Evolutionary conservation across 2,329 filamentous ascomycete genomes (phyloP), one percentile per base, ranked within the genome.

Genomic region (Monosporascus sp.): DNA sequence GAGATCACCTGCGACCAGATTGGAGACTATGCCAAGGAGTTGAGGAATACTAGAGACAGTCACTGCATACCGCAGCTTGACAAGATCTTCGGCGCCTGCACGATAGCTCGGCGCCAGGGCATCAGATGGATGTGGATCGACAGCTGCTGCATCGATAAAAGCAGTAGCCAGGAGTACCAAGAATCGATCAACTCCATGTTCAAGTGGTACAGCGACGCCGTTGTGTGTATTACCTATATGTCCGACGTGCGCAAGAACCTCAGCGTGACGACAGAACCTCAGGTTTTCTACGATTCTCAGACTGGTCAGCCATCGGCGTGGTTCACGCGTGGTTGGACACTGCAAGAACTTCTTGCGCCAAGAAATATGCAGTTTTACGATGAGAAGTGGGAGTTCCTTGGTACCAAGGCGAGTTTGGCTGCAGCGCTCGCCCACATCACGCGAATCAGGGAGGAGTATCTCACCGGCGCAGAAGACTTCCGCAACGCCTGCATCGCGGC

Each of bases 81-180:
- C 35, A 59, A 48, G 54, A 60, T 45, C 47, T 49, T 14, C 37
- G 49, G 41, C 41, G 60, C 57, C 14, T 54, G 15, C 20, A 37
- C 26, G 31, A 56, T 26, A 7, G 63, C 65, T 7, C 35, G 49
- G 7, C 49, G 56, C 3, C 64, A 65, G 37, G 60, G 60, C n/a
- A 52, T 65, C 14, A 58, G 45, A 11, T 72, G 68, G 51, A 53
- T 67, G 15, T 73, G 71, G 70, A 57, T 71, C 7, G 71, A 72
- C 49, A 71, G 63, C 3, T 70, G 69, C 60, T 70, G 69, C 7
- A 28, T 72, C 51, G 66, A 72, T 52, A 68, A 70, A 51, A 55
- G 51, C 3, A 68, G 63, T 28, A 28, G 26, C 26, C 26, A 28
- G 26, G 26, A 28, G 26, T 28, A 28, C 26, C 26, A 28, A 8